Evolutionary conservation across 768 basidiomycete genomes (phyloP), one percentile per base, ranked within the genome.

Genomic region (Mycena chlorophos): DNA sequence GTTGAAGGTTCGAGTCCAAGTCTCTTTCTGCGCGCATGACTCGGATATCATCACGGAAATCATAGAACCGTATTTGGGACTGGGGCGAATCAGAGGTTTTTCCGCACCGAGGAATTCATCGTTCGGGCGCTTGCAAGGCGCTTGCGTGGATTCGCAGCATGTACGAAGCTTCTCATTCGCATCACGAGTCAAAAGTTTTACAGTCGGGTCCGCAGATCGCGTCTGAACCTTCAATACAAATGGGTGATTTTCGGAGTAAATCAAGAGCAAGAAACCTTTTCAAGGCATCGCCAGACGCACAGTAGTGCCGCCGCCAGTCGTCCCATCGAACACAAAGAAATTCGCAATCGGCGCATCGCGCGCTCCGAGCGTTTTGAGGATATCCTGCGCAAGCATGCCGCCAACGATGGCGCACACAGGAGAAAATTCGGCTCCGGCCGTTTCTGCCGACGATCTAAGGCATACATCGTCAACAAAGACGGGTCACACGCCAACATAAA

Each of bases 341-440:
- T 99, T 99, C 49, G 90, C 89, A 60, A 97, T 88, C 3, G 96
- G 96, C 25, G 90, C 84, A 65, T 98, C 97, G 49, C 93, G 87
- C 53, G 88, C 91, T 52, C 88, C 89, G 34, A 98, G 78, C 0
- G 92, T 85, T 69, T 97, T 94, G 37, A 99, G 77, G 49, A 98
- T 88, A 68, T 99, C 97, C 69, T 98, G 97, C 1, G 87, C 95
- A 14, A 98, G 75, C 73, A 98, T 83, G 22, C 97, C 97, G 25
- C 97, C 97, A 34, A 99, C 79, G 30, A 99, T 89, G 1, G 97
- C 97, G 68, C 94, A 92, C 1, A 94, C 87, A 0, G 97, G 94
- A 0, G 94, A 88, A 73, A 98, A 92, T 68, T 96, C 94, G 68
- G 89, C 85, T 19, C 74, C 71, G 5, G 91, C 87, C n/a, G 88